Base-by-base conservation (phyloP, 1,284 basidiomycete species). In the Lentinula novae-zelandiae region DNA sequence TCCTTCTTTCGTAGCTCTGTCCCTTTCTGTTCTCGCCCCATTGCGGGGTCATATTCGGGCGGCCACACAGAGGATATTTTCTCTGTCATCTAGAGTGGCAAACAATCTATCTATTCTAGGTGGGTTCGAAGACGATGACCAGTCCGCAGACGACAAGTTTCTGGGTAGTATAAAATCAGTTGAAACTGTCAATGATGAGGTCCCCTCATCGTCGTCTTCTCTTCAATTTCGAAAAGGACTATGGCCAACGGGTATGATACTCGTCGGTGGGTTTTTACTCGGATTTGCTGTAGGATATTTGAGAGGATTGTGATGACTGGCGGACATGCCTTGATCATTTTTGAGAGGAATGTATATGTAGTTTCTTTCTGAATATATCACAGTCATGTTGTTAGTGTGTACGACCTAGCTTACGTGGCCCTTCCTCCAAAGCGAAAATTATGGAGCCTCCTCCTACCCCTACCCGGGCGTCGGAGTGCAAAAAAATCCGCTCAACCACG, bases 1-100 rank as follows among this genome's bases (percentile, higher is more conserved):
- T 27, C 79, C 78, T 1, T 79, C 79, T 13, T 68, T 83, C 39
- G 9, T 83, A 9, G 68, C 76, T 27, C 72, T 82, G 63, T 80
- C 82, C 2, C 60, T 81, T 51, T 80, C 81, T n/a, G 70, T 83
- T 33, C 57, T 82, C 13, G 69, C 70, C 1, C 75, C 75, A 13
- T 62, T 75, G 5, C 42, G 52, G 42, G 61, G 52, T 36, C 53
- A 59, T 52, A 40, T 53, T 20, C n/a, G 57, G 39, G 34, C 49
- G 2, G 40, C 50, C 31, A 31, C 42, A 27, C 39, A n/a, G 15
- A 46, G 27, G 17, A 15, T 56, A n/a, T n/a, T 46, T 12, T 12
- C 31, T 27, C 0, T 15, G 31, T 22, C 40, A 42, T 36, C n/a
- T 31, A 27, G 12, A 42, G 54, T 13, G 10, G 12, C 27, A 42